Conservation (phyloP, 2,329 filamentous ascomycete species). For the Stagonosporopsis tanaceti region DNA sequence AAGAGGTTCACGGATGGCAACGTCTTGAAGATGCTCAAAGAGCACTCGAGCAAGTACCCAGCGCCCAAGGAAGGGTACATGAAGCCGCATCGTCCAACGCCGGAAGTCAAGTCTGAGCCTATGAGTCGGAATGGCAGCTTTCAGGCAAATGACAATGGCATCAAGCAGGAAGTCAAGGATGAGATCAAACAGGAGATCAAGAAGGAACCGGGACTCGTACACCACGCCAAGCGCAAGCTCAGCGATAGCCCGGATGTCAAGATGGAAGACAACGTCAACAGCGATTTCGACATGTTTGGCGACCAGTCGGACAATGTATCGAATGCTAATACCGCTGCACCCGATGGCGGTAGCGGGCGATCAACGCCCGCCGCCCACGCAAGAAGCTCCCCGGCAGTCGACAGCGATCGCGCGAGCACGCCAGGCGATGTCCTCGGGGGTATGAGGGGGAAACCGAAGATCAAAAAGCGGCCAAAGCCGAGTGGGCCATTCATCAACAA, state of each 20-base stretch:
- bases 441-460: slow-evolving; percentile 37
- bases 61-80: slow-evolving; percentile 39
- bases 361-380: slow-evolving; percentile 38
- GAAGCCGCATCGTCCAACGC: slow-evolving; percentile 29
- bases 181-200: slow-evolving; percentile 34
- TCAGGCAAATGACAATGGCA: slow-evolving; percentile 25
- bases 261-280: slow-evolving; percentile 45
- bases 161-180: slow-evolving; percentile 19
- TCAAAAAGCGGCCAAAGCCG: slow-evolving; percentile 37
- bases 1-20: slow-evolving; percentile 79
- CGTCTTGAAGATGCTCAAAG: slow-evolving; percentile 62
- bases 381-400: slow-evolving; percentile 27
- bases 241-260: slow-evolving; percentile 72
- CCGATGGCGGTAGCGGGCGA: slow-evolving; percentile 34
- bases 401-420: slow-evolving; percentile 13
- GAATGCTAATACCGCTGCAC: slow-evolving; percentile 21
- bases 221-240: slow-evolving; percentile 80
- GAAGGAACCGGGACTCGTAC: slow-evolving; percentile 70
- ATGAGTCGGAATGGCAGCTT: slow-evolving; percentile 36
- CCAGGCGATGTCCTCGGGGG: slow-evolving; percentile 9
- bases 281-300: slow-evolving; percentile 45
- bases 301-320: slow-evolving; percentile 34
- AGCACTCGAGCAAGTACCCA: slow-evolving; percentile 57
- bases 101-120: slow-evolving; percentile 33
- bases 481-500: slow-evolving; percentile 33